Evolutionary conservation across 441 rosid genomes (phyloP).

Genomic region (Gossypium davidsonii): DNA sequence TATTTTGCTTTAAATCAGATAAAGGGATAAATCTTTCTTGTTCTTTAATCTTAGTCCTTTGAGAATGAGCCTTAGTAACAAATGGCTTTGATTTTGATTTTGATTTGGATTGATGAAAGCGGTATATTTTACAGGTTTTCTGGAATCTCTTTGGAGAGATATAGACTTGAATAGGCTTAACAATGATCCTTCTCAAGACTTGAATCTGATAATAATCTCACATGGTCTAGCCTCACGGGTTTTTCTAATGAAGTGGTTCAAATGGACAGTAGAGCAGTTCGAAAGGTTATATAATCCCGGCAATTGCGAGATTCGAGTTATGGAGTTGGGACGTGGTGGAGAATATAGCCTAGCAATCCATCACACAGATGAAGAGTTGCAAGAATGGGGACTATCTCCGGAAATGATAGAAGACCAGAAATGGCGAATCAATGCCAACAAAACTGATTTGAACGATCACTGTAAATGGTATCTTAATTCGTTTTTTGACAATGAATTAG

Average conservation of each 20-base stretch:
- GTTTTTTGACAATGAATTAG: slow-evolving; percentile 49
- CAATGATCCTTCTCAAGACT: slow-evolving; percentile 50
- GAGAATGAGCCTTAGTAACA: background rate
- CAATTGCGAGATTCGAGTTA: slow-evolving; percentile 74
- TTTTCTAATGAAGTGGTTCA: slow-evolving; percentile 97
- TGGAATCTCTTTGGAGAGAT: slow-evolving; percentile 96
- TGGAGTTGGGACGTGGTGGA: slow-evolving; percentile 76
- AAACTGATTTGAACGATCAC: slow-evolving; percentile 61
- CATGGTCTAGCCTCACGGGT: slow-evolving; percentile 84
- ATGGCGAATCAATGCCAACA: slow-evolving; percentile 49
- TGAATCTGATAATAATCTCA: slow-evolving; percentile 74
- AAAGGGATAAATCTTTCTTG: background rate
- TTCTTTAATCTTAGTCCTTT: background rate
- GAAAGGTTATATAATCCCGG: slow-evolving; percentile 65
- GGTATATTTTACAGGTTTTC: slow-evolving; percentile 51
- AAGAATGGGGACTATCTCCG: slow-evolving; percentile 70
- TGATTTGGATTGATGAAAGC: background rate
- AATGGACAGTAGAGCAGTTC: slow-evolving; percentile 88
- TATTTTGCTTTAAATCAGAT: background rate
- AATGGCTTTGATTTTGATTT: background rate
- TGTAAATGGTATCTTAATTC: slow-evolving; percentile 60
- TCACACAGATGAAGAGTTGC: slow-evolving; percentile 76
- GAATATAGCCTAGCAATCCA: slow-evolving; percentile 85
- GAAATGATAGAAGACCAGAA: slow-evolving; percentile 88
- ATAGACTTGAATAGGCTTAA: slow-evolving; percentile 76